Base-by-base conservation (phyloP, 1,284 basidiomycete species). In the Chalciporus piperatoides region DNA sequence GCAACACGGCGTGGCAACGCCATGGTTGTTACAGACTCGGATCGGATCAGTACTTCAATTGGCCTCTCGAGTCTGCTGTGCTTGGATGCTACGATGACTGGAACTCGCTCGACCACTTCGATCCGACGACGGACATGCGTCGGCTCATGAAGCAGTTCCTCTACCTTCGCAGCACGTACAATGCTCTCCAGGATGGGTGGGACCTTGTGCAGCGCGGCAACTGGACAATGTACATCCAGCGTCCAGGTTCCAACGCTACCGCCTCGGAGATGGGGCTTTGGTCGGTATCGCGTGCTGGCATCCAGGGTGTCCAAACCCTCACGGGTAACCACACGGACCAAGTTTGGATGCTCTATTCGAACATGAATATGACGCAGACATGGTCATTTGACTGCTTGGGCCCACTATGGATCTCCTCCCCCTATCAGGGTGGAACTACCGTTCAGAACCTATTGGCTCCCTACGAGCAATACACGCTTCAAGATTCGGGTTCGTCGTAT, bases 41-140 rank as follows among this genome's bases (percentile, higher is more conserved):
- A 25, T 93, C 92, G 4, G 77, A 82, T 54, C 92, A 95, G 63
- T 95, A 92, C 71, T 95, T 84, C 76, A 89, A 93, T 68, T 88
- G 93, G 79, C 86, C 87, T 2, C 74, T 94, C 54, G 85, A 89
- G 52, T 84, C 82, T 59, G 72, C 86, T 6, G 66, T 91, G 30
- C 72, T 90, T 21, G 92, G 91, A 45, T 96, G 92, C 64, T 61
- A 85, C 49, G 90, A 95, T 63, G 82, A 87, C 58, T 91, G 87
- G 88, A 93, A 94, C 65, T 81, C 86, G 3, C 79, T 93, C 21
- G 92, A 96, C 63, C 92, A 95, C 67, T 94, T 95, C 65, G 92
- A 96, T 68, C 90, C 92, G 27, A 94, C 92, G 0, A 73, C 83
- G 3, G 82, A 87, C 58, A 77, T 79, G 33, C 81, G 86, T 35